Evolutionary conservation across 2,329 filamentous ascomycete genomes (phyloP).

Genomic region (Ophioceras dolichostomum): DNA sequence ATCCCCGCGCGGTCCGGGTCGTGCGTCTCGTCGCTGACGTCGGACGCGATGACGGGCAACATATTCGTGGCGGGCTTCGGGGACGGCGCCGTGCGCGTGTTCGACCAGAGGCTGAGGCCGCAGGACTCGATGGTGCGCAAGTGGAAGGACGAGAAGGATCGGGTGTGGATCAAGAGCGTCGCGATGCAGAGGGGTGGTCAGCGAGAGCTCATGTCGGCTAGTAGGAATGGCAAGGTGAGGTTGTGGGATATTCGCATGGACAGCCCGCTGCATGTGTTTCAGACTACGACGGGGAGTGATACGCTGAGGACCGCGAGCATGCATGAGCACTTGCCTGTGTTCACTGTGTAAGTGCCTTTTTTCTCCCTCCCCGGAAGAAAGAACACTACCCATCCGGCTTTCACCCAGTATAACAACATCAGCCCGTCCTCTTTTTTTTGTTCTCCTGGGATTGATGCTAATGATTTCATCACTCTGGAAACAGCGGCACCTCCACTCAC

Average conservation of each 20-base stretch:
- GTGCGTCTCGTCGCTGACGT: constrained; percentile 90
- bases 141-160: constrained; percentile 79
- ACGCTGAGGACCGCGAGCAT: constrained; percentile 77
- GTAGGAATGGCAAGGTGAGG: constrained; percentile 84
- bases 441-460: too few species aligned
- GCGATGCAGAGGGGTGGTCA: constrained; percentile 95
- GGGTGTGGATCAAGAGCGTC: constrained; percentile 90
- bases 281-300: constrained; percentile 63
- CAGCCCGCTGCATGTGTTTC: constrained; percentile 58
- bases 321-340: constrained; percentile 93
- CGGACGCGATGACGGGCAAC: constrained; percentile 94
- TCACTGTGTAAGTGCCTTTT: constrained; percentile 62
- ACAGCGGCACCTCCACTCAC: constrained; percentile 76
- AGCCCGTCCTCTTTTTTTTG: too few species aligned
- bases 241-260: constrained; percentile 95
- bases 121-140: constrained; percentile 90
- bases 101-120: constrained; percentile 74
- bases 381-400: background rate
- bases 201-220: constrained; percentile 80
- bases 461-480: too few species aligned
- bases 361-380: background rate
- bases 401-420: too few species aligned
- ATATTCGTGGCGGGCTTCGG: constrained; percentile 95
- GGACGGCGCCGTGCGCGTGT: constrained; percentile 86
- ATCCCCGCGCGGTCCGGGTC: constrained; percentile 90